Percentiles rank a stretch among this genome's conserved stretches.
Evolutionary conservation across 176 grass and related monocot species (phyloP).

Genomic region (Olyra latifolia): DNA sequence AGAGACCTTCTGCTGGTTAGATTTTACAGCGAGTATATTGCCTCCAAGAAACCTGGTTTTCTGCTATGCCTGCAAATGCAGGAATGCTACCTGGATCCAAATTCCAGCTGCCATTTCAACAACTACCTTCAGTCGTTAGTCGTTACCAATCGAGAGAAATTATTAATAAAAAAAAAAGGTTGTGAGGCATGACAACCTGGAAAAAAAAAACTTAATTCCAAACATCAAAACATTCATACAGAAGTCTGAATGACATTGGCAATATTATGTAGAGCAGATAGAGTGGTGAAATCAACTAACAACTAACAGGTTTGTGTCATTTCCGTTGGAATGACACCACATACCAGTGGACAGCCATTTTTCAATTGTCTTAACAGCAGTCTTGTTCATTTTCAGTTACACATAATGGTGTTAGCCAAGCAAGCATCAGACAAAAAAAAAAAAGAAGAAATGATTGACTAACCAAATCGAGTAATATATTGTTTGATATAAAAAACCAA

Average conservation of each 20-base stretch:
- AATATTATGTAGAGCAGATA: neutral
- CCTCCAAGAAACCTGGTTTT: neutral
- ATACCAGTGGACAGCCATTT: neutral
- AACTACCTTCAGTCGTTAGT: neutral
- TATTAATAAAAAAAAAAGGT: neutral
- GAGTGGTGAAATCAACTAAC: neutral
- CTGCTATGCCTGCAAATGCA: neutral
- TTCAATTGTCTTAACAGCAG: neutral
- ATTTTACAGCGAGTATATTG: neutral
- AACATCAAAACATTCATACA: neutral
- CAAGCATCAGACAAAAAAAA: neutral
- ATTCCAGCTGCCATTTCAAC: neutral
- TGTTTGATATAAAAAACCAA: neutral
- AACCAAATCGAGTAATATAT: neutral
- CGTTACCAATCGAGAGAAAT: neutral
- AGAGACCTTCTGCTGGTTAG: neutral
- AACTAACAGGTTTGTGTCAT: neutral
- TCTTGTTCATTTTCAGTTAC: neutral
- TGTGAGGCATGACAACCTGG: neutral
- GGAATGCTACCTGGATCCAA: neutral
- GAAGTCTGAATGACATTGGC: neutral
- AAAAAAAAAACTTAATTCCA: neutral
- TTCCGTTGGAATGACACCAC: neutral
- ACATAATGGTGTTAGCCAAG: neutral
- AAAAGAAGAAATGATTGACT: neutral